These are phyloP conservation scores for Tolypocladium sp. DNA, from an alignment of 2,329 filamentous ascomycete species.

Conservation along the genomic window DNA sequence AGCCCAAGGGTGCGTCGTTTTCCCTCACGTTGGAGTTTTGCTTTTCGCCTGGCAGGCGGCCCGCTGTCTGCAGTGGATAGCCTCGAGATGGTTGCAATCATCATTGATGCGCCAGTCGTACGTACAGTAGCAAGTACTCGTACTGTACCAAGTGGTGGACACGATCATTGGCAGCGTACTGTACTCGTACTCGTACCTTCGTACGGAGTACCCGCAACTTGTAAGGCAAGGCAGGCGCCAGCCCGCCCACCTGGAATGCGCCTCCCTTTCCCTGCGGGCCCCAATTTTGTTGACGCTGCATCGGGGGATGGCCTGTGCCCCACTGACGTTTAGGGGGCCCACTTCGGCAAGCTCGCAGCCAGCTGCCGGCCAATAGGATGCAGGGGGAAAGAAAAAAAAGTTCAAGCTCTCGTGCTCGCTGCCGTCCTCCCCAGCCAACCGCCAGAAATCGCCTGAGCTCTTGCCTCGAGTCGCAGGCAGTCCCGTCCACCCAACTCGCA, in stretches of 20 bases:
- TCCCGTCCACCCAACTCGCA: background rate
- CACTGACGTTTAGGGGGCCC: conserved; percentile 22
- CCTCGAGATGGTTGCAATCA: background rate
- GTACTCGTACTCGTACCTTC: background rate
- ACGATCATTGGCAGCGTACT: too few species aligned
- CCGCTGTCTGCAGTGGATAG: too few species aligned
- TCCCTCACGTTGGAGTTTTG: too few species aligned
- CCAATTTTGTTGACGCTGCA: conserved; percentile 6
- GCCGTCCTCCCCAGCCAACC: conserved; percentile 13
- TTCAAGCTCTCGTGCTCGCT: conserved; percentile 25
- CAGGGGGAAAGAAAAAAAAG: conserved; percentile 24
- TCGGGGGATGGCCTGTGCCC: conserved; percentile 9
- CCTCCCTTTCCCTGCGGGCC: conserved; percentile 6
- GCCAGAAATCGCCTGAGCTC: conserved; percentile 15
- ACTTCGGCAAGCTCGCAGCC: conserved; percentile 24
- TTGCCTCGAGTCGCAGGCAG: background rate
- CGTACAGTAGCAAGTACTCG: too few species aligned
- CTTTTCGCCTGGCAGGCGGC: too few species aligned
- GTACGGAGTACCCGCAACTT: too few species aligned
- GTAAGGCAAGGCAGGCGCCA: background rate
- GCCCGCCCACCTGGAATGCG: conserved; percentile 1
- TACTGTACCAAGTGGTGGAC: too few species aligned
- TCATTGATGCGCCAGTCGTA: background rate
- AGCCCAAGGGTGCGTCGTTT: too few species aligned
- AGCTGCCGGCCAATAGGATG: conserved; percentile 22